These are phyloP conservation scores for Boletus speciosus DNA, from an alignment of 768 basidiomycete genomes.

Conservation along the genomic window DNA sequence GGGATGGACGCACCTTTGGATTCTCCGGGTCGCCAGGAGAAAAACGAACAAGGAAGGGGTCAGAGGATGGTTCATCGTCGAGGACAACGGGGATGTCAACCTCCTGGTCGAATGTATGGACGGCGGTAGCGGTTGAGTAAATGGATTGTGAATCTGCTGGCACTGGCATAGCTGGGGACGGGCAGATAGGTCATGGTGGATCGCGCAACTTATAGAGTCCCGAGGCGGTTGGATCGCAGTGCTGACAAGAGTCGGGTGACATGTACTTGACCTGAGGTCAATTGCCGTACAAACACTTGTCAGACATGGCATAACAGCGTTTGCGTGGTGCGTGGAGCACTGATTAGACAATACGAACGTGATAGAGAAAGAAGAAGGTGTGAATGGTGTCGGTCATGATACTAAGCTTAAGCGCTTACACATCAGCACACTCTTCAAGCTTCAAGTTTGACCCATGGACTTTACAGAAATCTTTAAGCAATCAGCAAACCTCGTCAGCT, in stretches of 20 bases:
- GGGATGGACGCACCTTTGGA: slow-evolving; percentile 39
- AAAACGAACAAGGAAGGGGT: slow-evolving; percentile 33
- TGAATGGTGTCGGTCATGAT: too few relatives aligned
- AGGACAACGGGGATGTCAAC: slow-evolving; percentile 2
- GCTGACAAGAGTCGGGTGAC: slow-evolving; percentile 18
- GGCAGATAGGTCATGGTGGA: not conserved
- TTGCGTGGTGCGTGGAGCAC: not conserved
- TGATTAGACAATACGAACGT: too few relatives aligned
- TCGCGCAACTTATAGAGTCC: slow-evolving; percentile 9
- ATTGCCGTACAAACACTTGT: not conserved
- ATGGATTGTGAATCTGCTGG: slow-evolving; percentile 16
- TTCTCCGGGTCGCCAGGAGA: slow-evolving; percentile 39
- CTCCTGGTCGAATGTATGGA: slow-evolving; percentile 13
- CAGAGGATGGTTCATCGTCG: slow-evolving; percentile 13
- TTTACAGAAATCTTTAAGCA: slow-evolving; percentile 86
- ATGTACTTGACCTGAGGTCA: not conserved
- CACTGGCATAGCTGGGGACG: slow-evolving; percentile 3
- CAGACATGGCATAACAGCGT: not conserved
- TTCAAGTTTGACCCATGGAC: slow-evolving; percentile 50
- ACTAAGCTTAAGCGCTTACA: not conserved
- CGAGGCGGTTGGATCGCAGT: slow-evolving; percentile 1
- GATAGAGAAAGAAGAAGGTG: not conserved
- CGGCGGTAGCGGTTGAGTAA: slow-evolving; percentile 10
- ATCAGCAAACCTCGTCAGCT: slow-evolving; percentile 62
- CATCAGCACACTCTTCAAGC: not conserved